Conservation (phyloP, 2,329 filamentous ascomycete genomes). For the Periconia sp. region DNA sequence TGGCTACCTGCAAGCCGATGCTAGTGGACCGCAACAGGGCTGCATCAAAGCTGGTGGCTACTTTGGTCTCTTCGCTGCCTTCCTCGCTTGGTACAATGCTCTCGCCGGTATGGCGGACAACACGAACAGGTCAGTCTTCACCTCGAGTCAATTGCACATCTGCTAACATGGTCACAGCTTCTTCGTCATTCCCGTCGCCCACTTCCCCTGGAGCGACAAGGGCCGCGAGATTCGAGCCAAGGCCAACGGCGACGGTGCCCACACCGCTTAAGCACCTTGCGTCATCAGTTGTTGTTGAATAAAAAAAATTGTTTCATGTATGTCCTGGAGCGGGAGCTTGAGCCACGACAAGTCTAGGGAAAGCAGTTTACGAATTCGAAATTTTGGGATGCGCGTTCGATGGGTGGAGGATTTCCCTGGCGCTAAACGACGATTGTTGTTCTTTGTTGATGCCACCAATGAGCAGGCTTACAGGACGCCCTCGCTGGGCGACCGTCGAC, state of each 20-base stretch:
- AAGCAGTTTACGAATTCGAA: too few species aligned
- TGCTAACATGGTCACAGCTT: slow-evolving; percentile 64
- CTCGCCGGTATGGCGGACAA: slow-evolving; percentile 62
- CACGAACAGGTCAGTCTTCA: slow-evolving; percentile 54
- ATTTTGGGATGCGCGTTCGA: too few species aligned
- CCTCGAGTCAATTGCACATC: not conserved
- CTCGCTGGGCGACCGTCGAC: too few species aligned
- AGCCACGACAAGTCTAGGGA: too few species aligned
- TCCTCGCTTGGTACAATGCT: slow-evolving; percentile 62
- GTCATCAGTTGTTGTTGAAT: not conserved
- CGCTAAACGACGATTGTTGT: too few species aligned
- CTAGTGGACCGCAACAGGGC: slow-evolving; percentile 46
- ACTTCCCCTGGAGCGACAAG: slow-evolving; percentile 85
- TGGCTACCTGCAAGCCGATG: slow-evolving; percentile 56
- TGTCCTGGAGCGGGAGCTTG: not conserved
- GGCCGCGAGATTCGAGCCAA: slow-evolving; percentile 45
- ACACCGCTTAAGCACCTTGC: slow-evolving; percentile 14
- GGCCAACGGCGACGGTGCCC: slow-evolving; percentile 19
- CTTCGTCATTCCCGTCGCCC: slow-evolving; percentile 89
- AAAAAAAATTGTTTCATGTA: not conserved
- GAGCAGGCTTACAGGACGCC: too few species aligned
- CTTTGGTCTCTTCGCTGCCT: slow-evolving; percentile 60
- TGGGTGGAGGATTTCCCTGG: too few species aligned
- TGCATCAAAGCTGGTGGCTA: slow-evolving; percentile 60
- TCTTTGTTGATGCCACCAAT: too few species aligned